Evolutionary conservation across 495 filamentous ascomycete species (phyloP).

Genomic region (Hypomontagnella submonticulosa): DNA sequence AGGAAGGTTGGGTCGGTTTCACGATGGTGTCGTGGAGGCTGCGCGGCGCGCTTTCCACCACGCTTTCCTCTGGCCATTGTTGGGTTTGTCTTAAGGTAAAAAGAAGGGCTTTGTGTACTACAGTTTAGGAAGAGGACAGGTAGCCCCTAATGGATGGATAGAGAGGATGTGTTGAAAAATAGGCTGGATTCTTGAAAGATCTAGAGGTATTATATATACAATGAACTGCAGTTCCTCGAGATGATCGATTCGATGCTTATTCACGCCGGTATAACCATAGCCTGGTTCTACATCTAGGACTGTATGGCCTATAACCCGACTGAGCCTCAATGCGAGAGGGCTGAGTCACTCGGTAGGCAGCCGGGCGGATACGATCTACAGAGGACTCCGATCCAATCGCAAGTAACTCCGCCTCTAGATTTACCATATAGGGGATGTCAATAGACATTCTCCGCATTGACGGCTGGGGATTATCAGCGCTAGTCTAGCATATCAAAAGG

Average conservation of each 20-base stretch:
- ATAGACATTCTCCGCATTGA: neutral
- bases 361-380: constrained; percentile 9
- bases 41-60: constrained; percentile 8
- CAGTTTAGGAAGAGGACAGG: neutral
- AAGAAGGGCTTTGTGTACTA: neutral
- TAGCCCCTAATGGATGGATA: neutral
- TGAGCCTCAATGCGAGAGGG: constrained; percentile 16
- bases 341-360: constrained; percentile 28
- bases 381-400: constrained; percentile 10
- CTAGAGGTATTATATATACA: too few species aligned
- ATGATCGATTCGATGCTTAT: neutral
- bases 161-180: too few species aligned
- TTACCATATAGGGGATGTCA: neutral
- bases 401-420: neutral
- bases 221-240: too few species aligned
- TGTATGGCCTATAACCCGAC: neutral
- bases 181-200: too few species aligned
- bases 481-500: neutral
- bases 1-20: constrained; percentile 31
- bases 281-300: too few species aligned
- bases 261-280: constrained; percentile 4
- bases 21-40: neutral
- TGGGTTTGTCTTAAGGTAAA: neutral
- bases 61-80: constrained; percentile 34
- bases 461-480: constrained; percentile 2